Base-by-base conservation (phyloP, 768 basidiomycete genomes). In the Lactifluus volemus region DNA sequence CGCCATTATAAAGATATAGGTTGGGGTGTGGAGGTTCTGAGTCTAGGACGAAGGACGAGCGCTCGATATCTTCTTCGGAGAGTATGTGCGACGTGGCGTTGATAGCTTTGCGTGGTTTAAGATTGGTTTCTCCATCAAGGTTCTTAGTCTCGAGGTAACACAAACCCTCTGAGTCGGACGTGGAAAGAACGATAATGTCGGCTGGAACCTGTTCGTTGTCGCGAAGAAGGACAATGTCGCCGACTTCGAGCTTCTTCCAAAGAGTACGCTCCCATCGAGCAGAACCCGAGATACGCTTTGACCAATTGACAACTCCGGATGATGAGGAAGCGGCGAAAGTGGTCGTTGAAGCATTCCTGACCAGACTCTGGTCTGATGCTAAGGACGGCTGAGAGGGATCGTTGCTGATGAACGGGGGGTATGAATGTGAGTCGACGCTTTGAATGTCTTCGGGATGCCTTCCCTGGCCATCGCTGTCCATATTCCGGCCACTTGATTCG, bases 111-210 rank as follows among this genome's bases (percentile, higher is more conserved):
- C 96, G 83, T 6, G 86, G 84, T 74, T 99, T 99, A 67, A 98
- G 76, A 71, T 98, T 98, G 49, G 96, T 98, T 75, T 98, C 96
- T 2, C 96, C 96, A 67, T 98, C 96, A 57, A 98, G 74, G 70
- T 98, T 98, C 80, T 98, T 98, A 49, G 96, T 98, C 78, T 98
- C 96, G 55, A 98, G 79, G 68, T 93, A 99, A 72, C 95, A 97
- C 73, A 93, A 76, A 11, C 91, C 88, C 64, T 97, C 94, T 2
- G 90, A 75, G 72, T 97, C 92, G 8, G 92, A 94, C 0, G 95
- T 95, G 9, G 92, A 85, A 6, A 98, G 81, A 0, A 99, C 91
- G 63, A 95, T 80, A 65, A 98, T 88, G 69, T 99, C 96, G 8
- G 96, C 96, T 0, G 96, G 96, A 12, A 98, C 88, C 74, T 97